These are phyloP conservation scores for Coffea eugenioides DNA, from an alignment of 257 asterid species.

Conservation along the genomic window DNA sequence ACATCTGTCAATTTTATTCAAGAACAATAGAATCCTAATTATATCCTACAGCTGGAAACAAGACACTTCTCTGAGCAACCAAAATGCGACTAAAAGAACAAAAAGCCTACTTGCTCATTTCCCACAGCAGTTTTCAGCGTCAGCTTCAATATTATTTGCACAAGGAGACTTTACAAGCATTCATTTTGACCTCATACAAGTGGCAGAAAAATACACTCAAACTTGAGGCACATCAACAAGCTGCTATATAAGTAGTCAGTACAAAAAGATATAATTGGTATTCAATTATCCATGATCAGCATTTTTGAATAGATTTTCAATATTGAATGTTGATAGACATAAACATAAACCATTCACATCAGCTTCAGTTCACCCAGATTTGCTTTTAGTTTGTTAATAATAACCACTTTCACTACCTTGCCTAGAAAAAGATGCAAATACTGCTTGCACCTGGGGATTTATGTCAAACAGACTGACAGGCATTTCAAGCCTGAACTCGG, in stretches of 20 bases:
- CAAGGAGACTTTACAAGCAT: background rate
- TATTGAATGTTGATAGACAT: background rate
- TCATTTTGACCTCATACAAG: background rate
- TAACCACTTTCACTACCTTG: background rate
- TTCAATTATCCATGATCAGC: background rate
- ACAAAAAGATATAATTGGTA: background rate
- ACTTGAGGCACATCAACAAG: background rate
- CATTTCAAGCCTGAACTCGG: background rate
- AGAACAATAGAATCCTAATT: background rate
- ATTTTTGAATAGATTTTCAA: background rate
- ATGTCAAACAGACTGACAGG: background rate
- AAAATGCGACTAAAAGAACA: background rate
- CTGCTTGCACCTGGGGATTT: background rate
- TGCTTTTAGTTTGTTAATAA: background rate
- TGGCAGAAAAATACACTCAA: background rate
- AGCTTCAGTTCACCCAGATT: background rate
- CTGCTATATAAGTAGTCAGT: background rate
- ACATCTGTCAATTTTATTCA: background rate
- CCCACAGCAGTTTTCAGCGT: background rate
- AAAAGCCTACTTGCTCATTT: background rate
- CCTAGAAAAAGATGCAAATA: background rate
- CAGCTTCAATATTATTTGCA: background rate
- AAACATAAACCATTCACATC: background rate
- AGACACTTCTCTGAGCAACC: background rate
- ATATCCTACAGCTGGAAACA: background rate